Base-by-base conservation (phyloP, 164 flowering plant genomes). In the Aristolochia californica region DNA sequence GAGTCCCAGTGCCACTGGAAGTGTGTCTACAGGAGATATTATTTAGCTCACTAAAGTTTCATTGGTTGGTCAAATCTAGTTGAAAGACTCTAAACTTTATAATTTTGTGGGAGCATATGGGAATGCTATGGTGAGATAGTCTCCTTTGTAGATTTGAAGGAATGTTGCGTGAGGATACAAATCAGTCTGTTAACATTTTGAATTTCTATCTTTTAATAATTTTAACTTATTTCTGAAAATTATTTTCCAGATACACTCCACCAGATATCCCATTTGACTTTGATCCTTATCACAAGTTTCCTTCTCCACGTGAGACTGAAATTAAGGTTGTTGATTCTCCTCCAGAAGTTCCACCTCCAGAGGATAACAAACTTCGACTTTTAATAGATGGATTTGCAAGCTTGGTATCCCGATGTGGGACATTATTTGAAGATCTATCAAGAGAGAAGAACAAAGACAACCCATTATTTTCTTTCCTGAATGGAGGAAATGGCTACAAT, bases 351-450 rank as follows among this genome's bases (percentile, higher is more conserved):
- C 75, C 82, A 51, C 85, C 91, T 57, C 97, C 97, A 10, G 89
- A 80, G 63, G 97, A 87, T 68, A 82, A 70, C 66, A 80, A 72
- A 68, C 59, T 85, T 62, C 85, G 70, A 66, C 43, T 85, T 51
- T 68, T 87, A 72, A 87, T 93, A 66, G 97, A 93, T 48, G 98
- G 98, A 22, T 80, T 93, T 62, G 95, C 97, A 26, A 67, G 77
- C 68, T 74, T 93, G 60, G 98, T 93, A 53, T 84, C 89, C 60
- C 84, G 91, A 48, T 88, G 91, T 73, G 98, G 98, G 34, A 87
- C 79, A 73, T 57, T 87, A 56, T 93, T 82, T 68, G 98, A 93
- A 82, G 94, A 93, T 68, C 84, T 93, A 30, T 85, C 94, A 53
- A 80, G 76, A 63, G 95, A 88, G 72, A 89, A 85, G 72, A 82